Evolutionary conservation across 192 early-diverging fungal genomes (phyloP).

Genomic region (Dissophora ornata): DNA sequence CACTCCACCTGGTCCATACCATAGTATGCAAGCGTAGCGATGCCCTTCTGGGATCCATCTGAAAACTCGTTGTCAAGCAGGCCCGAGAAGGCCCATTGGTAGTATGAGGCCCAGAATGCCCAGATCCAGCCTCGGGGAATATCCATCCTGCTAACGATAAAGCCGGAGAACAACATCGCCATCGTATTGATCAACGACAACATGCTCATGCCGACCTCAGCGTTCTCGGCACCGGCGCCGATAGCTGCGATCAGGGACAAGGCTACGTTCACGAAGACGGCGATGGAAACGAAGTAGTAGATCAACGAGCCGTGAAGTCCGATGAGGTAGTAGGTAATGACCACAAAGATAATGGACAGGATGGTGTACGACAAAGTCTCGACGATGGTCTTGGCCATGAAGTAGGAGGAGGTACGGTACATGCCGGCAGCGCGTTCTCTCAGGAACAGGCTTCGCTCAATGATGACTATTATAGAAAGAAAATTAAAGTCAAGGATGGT

Average conservation of each 20-base stretch:
- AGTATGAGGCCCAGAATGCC: conserved; percentile 54
- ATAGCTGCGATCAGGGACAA: conserved; percentile 81
- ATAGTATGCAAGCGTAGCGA: conserved; percentile 28
- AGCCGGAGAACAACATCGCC: conserved; percentile 80
- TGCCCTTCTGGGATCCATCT: conserved; percentile 26
- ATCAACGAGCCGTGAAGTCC: conserved; percentile 72
- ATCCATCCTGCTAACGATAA: conserved; percentile 42
- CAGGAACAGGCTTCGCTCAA: conserved; percentile 75
- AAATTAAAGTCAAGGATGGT: too few species aligned
- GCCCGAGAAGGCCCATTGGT: conserved; percentile 46
- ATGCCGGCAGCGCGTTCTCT: conserved; percentile 81
- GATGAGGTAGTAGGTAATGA: conserved; percentile 89
- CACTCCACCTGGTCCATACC: conserved; percentile 34
- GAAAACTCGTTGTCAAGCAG: conserved; percentile 38
- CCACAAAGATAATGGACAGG: conserved; percentile 81
- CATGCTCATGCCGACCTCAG: conserved; percentile 70
- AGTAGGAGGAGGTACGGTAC: conserved; percentile 77
- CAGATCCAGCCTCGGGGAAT: conserved; percentile 51
- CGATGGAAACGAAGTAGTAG: conserved; percentile 77
- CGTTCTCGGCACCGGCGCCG: conserved; percentile 62
- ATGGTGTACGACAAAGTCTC: conserved; percentile 61
- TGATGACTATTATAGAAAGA: conserved; percentile 70
- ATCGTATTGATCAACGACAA: conserved; percentile 83
- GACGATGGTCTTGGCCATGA: conserved; percentile 68
- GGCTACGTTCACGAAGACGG: conserved; percentile 82